Base-by-base conservation (phyloP, 1,139 yeast genomes). In the Debaryomycetaceae sp. region DNA sequence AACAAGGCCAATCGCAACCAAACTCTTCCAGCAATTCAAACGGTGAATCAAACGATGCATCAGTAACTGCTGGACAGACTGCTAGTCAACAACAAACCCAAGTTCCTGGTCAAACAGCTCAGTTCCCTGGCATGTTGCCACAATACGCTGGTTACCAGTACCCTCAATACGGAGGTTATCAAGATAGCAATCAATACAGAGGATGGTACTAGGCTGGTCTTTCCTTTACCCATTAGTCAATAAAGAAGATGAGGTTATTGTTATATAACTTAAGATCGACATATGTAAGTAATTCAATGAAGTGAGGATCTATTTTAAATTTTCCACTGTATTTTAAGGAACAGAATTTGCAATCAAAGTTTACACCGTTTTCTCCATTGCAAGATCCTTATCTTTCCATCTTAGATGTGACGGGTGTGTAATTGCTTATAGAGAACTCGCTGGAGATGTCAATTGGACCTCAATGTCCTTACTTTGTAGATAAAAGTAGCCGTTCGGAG, bases 121-220 rank as follows among this genome's bases (percentile, higher is more conserved):
- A 61, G 43, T 73, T 67, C 50, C 70, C 68, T 38, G 56, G 58
- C 46, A 57, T 63, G 46, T 8, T 22, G 26, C 75, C 74, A 22
- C 75, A 70, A 53, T 70, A 65, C 48, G 74, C 70, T 36, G 75
- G 59, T 22, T 72, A 70, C 53, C 77, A 71, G 53, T 72, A 70
- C 57, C 76, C 76, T n/a, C 77, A 71, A 53, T 72, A 70, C 47
- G 63, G 63, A 31, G 75, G 73, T 45, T 72, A 70, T 56, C 77
- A 71, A 53, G 76, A 70, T 49, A 58, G 62, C 48, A 58, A 56
- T 41, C 75, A 70, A 50, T 70, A 70, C 58, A 69, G 67, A 47
- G 64, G 63, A 31, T 63, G 67, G 67, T 63, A 61, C 41, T 61
- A 62, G 44, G 35, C 14, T 35, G 11, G 4, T 22, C 26, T 22